Conservation (phyloP, 1,284 basidiomycete genomes). For the Wolfiporia cocos region DNA sequence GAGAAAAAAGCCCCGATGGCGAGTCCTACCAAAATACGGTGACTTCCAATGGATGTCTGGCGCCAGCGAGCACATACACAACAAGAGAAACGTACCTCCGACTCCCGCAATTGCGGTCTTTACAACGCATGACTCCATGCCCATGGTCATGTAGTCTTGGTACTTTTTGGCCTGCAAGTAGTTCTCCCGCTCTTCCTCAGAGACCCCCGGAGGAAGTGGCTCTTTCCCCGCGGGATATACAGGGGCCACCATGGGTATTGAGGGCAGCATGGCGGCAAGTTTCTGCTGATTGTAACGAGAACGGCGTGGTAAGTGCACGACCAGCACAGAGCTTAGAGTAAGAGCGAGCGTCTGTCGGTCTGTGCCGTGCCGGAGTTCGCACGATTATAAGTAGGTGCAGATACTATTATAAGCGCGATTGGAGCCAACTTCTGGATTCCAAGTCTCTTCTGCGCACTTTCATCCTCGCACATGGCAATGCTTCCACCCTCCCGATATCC, state of each 20-base stretch:
- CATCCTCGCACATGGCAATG: background rate
- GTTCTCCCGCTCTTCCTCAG: constrained; percentile 73
- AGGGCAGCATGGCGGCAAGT: constrained; percentile 11
- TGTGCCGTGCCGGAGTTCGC: no score
- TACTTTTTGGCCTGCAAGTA: constrained; percentile 70
- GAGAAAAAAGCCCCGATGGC: constrained; percentile 94
- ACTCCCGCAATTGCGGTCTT: constrained; percentile 80
- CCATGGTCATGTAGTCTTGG: constrained; percentile 60
- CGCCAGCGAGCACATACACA: background rate
- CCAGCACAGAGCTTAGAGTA: no score
- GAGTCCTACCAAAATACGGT: constrained; percentile 54
- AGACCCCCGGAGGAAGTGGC: constrained; percentile 76
- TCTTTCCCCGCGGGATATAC: constrained; percentile 60
- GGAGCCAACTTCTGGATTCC: no score
- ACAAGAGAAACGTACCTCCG: constrained; percentile 50
- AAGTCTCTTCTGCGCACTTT: no score
- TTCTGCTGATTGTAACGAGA: no score
- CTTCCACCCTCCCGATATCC: background rate
- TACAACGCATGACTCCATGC: constrained; percentile 80
- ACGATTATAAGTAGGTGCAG: no score
- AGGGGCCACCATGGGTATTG: constrained; percentile 36
- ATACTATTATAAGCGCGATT: no score
- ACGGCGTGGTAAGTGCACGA: no score
- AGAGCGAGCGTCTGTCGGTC: no score
- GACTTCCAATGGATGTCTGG: constrained; percentile 19